These are phyloP conservation scores for Coprinopsis marcescibilis DNA, from an alignment of 768 basidiomycete species.

Conservation along the genomic window DNA sequence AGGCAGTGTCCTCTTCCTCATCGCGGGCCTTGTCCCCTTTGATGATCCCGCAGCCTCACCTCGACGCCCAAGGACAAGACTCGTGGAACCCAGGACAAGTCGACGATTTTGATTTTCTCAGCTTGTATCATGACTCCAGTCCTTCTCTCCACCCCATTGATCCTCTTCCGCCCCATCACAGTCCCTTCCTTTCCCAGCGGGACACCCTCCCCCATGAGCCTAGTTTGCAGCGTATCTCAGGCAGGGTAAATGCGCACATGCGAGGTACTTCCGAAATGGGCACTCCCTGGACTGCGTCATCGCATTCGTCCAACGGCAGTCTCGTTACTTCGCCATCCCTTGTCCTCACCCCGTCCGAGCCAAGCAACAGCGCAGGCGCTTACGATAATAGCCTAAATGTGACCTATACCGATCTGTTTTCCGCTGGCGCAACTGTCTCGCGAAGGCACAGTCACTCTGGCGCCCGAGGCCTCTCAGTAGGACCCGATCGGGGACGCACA, in stretches of 20 bases:
- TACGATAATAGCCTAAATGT: neutral
- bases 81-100: neutral
- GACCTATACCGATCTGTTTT: neutral
- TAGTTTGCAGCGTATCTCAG: neutral
- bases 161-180: too few species aligned
- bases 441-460: conserved; percentile 30
- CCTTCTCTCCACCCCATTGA: too few species aligned
- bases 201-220: neutral
- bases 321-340: conserved; percentile 6
- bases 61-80: neutral
- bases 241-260: neutral
- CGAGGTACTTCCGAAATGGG: neutral
- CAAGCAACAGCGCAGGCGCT: neutral
- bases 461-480: conserved; percentile 8
- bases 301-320: neutral
- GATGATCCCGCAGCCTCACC: neutral
- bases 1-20: neutral
- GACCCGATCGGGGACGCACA: neutral
- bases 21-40: neutral
- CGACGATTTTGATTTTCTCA: neutral
- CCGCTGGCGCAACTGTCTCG: neutral
- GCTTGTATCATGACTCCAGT: neutral
- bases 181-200: neutral
- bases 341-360: conserved; percentile 7
- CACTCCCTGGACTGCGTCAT: conserved; percentile 5